A percentile compares a stretch with the other conserved stretches of the same genome.
These are phyloP conservation scores for Lepidium aucheri DNA, from an alignment of 345 rosid species.

Conservation along the genomic window DNA sequence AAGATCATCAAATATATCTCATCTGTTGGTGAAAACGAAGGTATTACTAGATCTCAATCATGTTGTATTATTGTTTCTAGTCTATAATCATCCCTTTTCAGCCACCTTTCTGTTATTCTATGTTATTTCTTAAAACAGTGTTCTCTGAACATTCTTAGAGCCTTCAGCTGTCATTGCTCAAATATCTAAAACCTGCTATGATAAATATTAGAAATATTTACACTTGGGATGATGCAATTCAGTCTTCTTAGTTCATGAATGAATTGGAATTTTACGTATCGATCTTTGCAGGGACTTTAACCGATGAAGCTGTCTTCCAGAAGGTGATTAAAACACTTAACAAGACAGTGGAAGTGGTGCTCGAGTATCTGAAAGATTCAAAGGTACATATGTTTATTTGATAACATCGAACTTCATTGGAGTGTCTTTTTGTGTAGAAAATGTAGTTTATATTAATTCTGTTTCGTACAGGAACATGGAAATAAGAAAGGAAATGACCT, in stretches of 20 bases:
- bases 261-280: background rate
- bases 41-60: constrained; percentile 19
- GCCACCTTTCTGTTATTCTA: background rate
- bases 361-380: constrained; percentile 79
- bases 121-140: background rate
- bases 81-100: background rate
- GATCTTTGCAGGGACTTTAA: constrained; percentile 33
- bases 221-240: background rate
- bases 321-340: constrained; percentile 65
- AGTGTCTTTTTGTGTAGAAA: constrained; percentile 7
- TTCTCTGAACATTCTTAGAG: background rate
- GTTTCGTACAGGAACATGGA: constrained; percentile 62
- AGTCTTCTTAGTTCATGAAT: background rate
- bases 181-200: background rate
- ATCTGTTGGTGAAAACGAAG: constrained; percentile 47
- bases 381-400: constrained; percentile 37
- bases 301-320: constrained; percentile 38
- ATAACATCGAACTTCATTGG: background rate
- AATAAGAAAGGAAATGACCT: constrained; percentile 75
- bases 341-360: constrained; percentile 54
- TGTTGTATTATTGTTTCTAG: background rate
- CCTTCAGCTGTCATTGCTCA: background rate
- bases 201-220: background rate
- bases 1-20: constrained; percentile 64
- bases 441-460: background rate